Percentiles rank a stretch among this genome's conserved stretches.
These are phyloP conservation scores for Pseudozyma thailandica DNA, from an alignment of 1,284 basidiomycete genomes.

Conservation along the genomic window DNA sequence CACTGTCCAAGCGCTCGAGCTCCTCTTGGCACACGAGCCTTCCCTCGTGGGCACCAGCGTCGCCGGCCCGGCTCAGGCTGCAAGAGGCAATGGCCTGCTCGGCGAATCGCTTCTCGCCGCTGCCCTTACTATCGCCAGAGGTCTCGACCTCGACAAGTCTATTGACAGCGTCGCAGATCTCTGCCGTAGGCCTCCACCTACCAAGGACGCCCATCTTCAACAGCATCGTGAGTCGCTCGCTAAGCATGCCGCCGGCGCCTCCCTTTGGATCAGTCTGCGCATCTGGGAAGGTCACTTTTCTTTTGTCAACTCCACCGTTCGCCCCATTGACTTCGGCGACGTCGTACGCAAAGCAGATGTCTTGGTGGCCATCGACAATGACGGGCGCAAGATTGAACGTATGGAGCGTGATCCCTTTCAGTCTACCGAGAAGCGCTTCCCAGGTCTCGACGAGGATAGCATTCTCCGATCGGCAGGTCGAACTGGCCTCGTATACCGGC, in stretches of 20 bases:
- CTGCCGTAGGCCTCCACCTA: slow-evolving; percentile 4
- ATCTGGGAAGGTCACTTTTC: slow-evolving; percentile 52
- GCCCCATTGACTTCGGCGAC: slow-evolving; percentile 33
- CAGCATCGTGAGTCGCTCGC: slow-evolving; percentile 18
- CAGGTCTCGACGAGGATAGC: slow-evolving; percentile 46
- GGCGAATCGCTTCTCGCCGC: slow-evolving; percentile 43
- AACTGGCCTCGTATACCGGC: slow-evolving; percentile 41
- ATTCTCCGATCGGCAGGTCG: slow-evolving; percentile 44
- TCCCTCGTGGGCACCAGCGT: slow-evolving; percentile 41
- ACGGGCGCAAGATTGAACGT: slow-evolving; percentile 37
- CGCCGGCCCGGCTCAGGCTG: slow-evolving; percentile 35
- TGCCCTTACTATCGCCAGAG: slow-evolving; percentile 42
- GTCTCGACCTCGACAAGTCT: slow-evolving; percentile 48
- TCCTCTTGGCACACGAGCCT: slow-evolving; percentile 48
- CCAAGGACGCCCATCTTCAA: slow-evolving; percentile 3
- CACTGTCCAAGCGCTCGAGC: slow-evolving; percentile 44
- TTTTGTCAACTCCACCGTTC: slow-evolving; percentile 41
- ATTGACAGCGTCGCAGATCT: slow-evolving; percentile 30
- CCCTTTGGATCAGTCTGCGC: slow-evolving; percentile 44
- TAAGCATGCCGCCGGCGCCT: slow-evolving; percentile 33
- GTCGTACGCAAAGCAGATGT: slow-evolving; percentile 18
- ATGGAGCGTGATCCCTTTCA: slow-evolving; percentile 41
- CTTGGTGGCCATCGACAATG: slow-evolving; percentile 38
- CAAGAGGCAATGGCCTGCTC: slow-evolving; percentile 40
- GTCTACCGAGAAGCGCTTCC: slow-evolving; percentile 42